Conservation (phyloP, 768 basidiomycete genomes). For the Boletus subparvulus region DNA sequence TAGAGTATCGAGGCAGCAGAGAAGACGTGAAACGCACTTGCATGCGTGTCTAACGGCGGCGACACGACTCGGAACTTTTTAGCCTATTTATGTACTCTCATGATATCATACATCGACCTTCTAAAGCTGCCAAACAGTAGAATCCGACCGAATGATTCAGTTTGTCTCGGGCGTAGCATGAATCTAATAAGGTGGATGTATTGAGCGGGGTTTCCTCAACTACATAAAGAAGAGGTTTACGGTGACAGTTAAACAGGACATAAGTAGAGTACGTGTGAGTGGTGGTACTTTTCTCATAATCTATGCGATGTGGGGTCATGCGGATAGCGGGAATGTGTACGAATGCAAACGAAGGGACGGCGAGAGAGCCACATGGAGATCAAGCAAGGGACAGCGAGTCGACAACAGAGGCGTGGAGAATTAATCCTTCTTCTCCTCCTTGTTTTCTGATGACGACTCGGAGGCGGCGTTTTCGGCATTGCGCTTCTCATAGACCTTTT, state of each 20-base stretch:
- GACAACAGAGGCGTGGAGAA: background rate
- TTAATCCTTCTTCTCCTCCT: conserved; percentile 87
- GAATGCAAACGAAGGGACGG: conserved; percentile 30
- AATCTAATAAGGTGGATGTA: background rate
- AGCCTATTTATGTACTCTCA: no score
- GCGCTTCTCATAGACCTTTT: conserved; percentile 95
- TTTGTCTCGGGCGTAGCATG: no score
- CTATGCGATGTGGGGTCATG: conserved; percentile 25
- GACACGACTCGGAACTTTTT: no score
- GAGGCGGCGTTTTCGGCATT: conserved; percentile 64
- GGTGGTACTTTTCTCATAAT: conserved; percentile 31
- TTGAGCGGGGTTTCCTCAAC: conserved; percentile 28
- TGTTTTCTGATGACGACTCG: conserved; percentile 42
- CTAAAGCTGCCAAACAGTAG: no score
- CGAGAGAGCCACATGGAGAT: conserved; percentile 10
- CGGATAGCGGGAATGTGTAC: background rate
- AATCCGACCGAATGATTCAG: no score
- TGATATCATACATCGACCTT: no score
- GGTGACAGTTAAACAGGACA: conserved; percentile 14
- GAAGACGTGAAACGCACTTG: conserved; percentile 1
- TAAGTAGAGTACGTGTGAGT: conserved; percentile 26
- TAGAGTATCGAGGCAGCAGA: conserved; percentile 4
- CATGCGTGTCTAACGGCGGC: background rate
- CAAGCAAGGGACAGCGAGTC: conserved; percentile 4
- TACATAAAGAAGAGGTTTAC: conserved; percentile 12